Evolutionary conservation across 495 filamentous ascomycete genomes (phyloP), one percentile per base, ranked within the genome.

Genomic region (Lophiostoma macrostomum): DNA sequence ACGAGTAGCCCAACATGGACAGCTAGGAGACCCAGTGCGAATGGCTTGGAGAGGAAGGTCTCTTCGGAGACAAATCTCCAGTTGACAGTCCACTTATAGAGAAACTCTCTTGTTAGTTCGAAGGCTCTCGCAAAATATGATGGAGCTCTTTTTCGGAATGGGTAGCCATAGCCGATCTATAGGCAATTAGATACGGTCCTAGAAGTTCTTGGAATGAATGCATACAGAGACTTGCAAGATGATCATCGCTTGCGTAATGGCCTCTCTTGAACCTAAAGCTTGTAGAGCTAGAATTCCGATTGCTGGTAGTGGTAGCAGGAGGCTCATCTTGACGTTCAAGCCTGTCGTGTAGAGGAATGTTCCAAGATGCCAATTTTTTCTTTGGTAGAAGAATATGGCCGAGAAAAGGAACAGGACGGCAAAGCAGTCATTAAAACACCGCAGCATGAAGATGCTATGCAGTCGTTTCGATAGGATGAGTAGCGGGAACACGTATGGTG

Each of bases 81-180:
- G 68, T 98, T 98, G 50, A 98, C 93, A 0, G 93, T 97, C 93
- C 93, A 97, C 67, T 95, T 91, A 75, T 89, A 96, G 56, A 95
- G 75, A 67, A 98, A 98, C 58, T 84, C 79, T 37, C 93, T 77
- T 23, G 87, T 86, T 23, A 98, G 74, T 72, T 98, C 90, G 60
- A 98, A 98, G 0, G 93, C 90, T 41, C 85, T 74, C 25, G 77
- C 75, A 4, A 90, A 55, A 60, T 98, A 98, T 10, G 87, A 87
- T 37, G 62, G 67, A 13, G 84, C 70, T 60, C 88, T 86, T 27
- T 67, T 67, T 19, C 95, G 70, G 69, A 97, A 97, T 1, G 90
- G 89, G 13, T 84, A 72, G 2, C 80, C 89, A 41, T 96, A 76
- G 18, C 84, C 67, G 41, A 80, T 63, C 78, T 83, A 61, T 50